Evolutionary conservation across 2,329 filamentous ascomycete genomes (phyloP), one percentile per base, ranked within the genome.

Genomic region (Cephalotrichum gorgonifer): DNA sequence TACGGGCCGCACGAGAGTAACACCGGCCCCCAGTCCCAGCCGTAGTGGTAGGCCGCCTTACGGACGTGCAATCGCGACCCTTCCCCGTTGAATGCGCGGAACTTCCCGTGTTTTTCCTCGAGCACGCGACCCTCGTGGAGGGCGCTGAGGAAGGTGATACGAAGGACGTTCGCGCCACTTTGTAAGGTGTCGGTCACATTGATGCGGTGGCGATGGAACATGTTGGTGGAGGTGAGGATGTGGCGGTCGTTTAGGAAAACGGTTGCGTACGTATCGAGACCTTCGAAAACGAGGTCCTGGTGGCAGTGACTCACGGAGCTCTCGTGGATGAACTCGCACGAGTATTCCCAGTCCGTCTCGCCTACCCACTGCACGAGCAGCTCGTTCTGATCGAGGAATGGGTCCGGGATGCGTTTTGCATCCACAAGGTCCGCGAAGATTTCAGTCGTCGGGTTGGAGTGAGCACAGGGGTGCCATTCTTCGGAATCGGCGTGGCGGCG

Each of bases 201-300:
- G 3, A 88, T 75, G 3, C 85, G 74, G 56, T 88, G 75, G 0
- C 83, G 80, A 4, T 83, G 68, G 58, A 91, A 91, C 87, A 91
- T 91, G 63, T 88, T 90, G 50, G 87, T 80, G 14, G 78, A 78
- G 60, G 83, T 73, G 4, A 90, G 70, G 33, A 93, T 81, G 3
- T 71, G 70, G 9, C 73, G 65, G 17, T 80, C 83, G 56, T 91
- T 87, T 17, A 93, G 68, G 33, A 72, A 67, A 31, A 89, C 85
- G 0, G 74, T 83, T 2, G 86, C 86, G 64, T 85, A 88, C 0
- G 87, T 91, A 62, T 91, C 87, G 45, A 93, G 71, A 0, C 87
- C 87, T 52, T 88, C 83, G 60, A 91, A 89, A 0, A 76, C 82
- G 31, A 91, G 63, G 1, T 85, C n/a, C n/a, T 72, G 0, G 77